These are phyloP conservation scores for Paraphaeosphaeria sporulosa DNA, from an alignment of 2,329 filamentous ascomycete genomes.

Conservation along the genomic window DNA sequence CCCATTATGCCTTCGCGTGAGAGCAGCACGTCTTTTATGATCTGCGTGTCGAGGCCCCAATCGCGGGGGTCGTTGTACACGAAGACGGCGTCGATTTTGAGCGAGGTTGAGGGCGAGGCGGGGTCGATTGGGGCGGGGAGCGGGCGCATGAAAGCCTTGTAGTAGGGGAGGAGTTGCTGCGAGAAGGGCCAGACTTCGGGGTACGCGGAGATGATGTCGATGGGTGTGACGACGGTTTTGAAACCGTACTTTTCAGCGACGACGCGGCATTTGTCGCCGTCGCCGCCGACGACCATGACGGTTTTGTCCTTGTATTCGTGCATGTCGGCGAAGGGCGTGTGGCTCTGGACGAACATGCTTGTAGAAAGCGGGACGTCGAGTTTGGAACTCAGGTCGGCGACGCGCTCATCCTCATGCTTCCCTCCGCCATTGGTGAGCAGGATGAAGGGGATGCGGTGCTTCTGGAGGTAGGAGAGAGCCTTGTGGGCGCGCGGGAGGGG, in stretches of 20 bases:
- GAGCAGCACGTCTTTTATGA: constrained; percentile 83
- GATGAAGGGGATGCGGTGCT: constrained; percentile 85
- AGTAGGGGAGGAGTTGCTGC: constrained; percentile 68
- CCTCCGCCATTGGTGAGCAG: constrained; percentile 96
- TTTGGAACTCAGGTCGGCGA: constrained; percentile 71
- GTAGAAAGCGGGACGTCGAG: constrained; percentile 70
- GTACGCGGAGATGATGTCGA: constrained; percentile 78
- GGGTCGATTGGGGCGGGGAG: constrained; percentile 62
- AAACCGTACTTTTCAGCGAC: constrained; percentile 71
- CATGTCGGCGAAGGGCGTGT: constrained; percentile 82
- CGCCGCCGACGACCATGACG: constrained; percentile 58
- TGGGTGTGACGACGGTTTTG: constrained; percentile 81
- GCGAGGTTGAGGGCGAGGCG: constrained; percentile 56
- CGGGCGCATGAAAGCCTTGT: constrained; percentile 64
- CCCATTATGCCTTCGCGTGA: constrained; percentile 81
- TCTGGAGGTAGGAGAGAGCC: constrained; percentile 75
- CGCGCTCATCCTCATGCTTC: constrained; percentile 77
- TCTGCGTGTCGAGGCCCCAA: constrained; percentile 88
- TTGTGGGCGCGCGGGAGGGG: constrained; percentile 80
- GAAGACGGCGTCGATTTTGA: constrained; percentile 89
- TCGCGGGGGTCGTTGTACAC: constrained; percentile 96
- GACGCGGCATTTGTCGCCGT: constrained; percentile 65
- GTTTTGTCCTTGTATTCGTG: constrained; percentile 65
- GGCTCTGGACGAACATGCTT: constrained; percentile 83
- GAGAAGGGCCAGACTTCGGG: constrained; percentile 86